A percentile compares a stretch with the other conserved stretches of the same genome.
These are phyloP conservation scores for Trichoderma citrinoviride DNA, from an alignment of 2,329 filamentous ascomycete species.

Conservation along the genomic window DNA sequence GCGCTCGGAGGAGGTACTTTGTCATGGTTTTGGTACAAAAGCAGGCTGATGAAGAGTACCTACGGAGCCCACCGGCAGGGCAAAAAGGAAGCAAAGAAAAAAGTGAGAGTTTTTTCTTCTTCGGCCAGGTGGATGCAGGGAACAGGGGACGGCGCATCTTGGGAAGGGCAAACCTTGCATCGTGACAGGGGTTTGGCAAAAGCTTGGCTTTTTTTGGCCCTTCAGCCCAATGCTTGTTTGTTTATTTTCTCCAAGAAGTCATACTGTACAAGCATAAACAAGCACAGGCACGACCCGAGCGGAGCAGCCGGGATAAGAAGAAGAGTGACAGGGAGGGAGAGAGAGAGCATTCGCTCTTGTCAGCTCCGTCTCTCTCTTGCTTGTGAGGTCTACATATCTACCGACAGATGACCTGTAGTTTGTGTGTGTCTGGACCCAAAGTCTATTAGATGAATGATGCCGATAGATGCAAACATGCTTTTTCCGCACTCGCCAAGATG, in stretches of 20 bases:
- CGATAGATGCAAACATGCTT: conserved; percentile 16
- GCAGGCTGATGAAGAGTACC: no score
- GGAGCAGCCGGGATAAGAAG: no score
- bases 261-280: not conserved
- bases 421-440: not conserved
- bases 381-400: no score
- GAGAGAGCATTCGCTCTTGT: no score
- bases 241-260: not conserved
- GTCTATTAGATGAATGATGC: conserved; percentile 9
- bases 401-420: not conserved
- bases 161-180: conserved; percentile 21
- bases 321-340: no score
- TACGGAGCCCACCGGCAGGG: no score
- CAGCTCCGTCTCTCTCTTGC: no score
- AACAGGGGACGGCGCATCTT: conserved; percentile 19
- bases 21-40: no score
- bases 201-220: no score
- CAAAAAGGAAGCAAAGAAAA: not conserved
- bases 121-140: conserved; percentile 13
- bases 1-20: not conserved
- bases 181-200: conserved; percentile 18
- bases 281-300: not conserved
- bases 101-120: conserved; percentile 17
- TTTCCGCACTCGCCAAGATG: not conserved
- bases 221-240: conserved; percentile 19